Conservation (phyloP, 75 land plant species). For the Larix kaempferi region DNA sequence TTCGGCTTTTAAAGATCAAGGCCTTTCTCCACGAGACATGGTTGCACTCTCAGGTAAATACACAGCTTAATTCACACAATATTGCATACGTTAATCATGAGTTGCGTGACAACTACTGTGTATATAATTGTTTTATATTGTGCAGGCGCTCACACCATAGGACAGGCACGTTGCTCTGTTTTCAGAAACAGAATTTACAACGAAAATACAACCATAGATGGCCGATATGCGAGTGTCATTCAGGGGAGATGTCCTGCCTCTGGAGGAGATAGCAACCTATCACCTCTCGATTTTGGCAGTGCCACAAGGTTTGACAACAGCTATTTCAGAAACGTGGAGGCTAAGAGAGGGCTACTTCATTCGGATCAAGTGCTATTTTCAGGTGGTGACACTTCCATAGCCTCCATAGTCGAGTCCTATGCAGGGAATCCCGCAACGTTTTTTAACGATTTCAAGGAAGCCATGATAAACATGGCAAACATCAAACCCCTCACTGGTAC, state of each 20-base stretch:
- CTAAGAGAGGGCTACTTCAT: slow-evolving; percentile 38
- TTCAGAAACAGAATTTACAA: slow-evolving; percentile 59
- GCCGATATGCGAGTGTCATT: slow-evolving; percentile 20
- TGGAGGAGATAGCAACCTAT: slow-evolving; percentile 35
- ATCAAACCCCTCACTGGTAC: slow-evolving; percentile 55
- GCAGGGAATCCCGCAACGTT: slow-evolving; percentile 24
- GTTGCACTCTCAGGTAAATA: slow-evolving; percentile 65
- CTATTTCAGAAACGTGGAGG: slow-evolving; percentile 43
- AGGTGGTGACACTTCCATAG: slow-evolving; percentile 24
- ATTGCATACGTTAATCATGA: no score
- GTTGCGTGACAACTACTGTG: no score
- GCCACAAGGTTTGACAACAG: slow-evolving; percentile 49
- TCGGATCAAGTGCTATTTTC: slow-evolving; percentile 61
- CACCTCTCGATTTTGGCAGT: slow-evolving; percentile 44
- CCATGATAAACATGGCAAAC: slow-evolving; percentile 76
- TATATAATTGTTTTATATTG: no score
- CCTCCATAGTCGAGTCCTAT: slow-evolving; percentile 32
- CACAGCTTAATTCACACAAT: no score
- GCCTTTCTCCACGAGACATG: slow-evolving; percentile 54
- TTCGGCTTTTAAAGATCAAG: slow-evolving; percentile 38
- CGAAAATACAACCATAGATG: slow-evolving; percentile 49
- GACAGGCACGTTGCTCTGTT: slow-evolving; percentile 38
- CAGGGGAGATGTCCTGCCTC: slow-evolving; percentile 32
- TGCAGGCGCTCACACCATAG: slow-evolving; percentile 70
- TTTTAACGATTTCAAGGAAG: slow-evolving; percentile 29